Conservation (phyloP, 768 basidiomycete genomes). For the Tylopilus rubrobrunneus region DNA sequence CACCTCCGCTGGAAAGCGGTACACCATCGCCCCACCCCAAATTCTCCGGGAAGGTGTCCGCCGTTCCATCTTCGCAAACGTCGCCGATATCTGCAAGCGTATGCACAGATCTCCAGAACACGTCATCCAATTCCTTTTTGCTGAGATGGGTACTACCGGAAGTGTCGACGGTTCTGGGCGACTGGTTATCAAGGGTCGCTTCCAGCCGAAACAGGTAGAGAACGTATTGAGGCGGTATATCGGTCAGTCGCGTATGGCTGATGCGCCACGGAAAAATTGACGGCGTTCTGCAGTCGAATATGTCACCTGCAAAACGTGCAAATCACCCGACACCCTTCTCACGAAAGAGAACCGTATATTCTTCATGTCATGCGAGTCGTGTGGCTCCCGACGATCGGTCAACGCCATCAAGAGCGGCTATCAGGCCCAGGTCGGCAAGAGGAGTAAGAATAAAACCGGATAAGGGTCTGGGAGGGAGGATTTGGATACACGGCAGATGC, state of each 20-base stretch:
- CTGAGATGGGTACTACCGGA: constrained; percentile 98
- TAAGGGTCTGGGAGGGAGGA: constrained; percentile 36
- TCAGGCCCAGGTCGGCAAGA: constrained; percentile 91
- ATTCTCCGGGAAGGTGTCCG: constrained; percentile 96
- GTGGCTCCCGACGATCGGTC: constrained; percentile 87
- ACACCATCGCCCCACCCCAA: constrained; percentile 95
- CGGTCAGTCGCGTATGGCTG: constrained; percentile 47
- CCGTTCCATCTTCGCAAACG: constrained; percentile 94
- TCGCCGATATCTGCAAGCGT: constrained; percentile 95
- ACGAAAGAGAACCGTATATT: constrained; percentile 98
- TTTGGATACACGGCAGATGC: background rate
- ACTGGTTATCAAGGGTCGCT: constrained; percentile 95
- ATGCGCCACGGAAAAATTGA: background rate
- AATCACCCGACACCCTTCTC: constrained; percentile 94
- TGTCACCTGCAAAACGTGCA: constrained; percentile 99
- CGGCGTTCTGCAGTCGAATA: constrained; percentile 70
- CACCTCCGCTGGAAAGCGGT: constrained; percentile 83
- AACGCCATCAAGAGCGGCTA: constrained; percentile 98
- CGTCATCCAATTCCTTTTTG: constrained; percentile 94
- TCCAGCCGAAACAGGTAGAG: constrained; percentile 98
- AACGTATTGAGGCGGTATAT: constrained; percentile 96
- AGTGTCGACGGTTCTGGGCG: constrained; percentile 90
- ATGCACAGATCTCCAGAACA: constrained; percentile 99
- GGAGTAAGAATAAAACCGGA: constrained; percentile 78
- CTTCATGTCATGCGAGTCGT: constrained; percentile 94